Base-by-base conservation (phyloP, 495 filamentous ascomycete species). In the Hyphodiscus hymeniophilus region DNA sequence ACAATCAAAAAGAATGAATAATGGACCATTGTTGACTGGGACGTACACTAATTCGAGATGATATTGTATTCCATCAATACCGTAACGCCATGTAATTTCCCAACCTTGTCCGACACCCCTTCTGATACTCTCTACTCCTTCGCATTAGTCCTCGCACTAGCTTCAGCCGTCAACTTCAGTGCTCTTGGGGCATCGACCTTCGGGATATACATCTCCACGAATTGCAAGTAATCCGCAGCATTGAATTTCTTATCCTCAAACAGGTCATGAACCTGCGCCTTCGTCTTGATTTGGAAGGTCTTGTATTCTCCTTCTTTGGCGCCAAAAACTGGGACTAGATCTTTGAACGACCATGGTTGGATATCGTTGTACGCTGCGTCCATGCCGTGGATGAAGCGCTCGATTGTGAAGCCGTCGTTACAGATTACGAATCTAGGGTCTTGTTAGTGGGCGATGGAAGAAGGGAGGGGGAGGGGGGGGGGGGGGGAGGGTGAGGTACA, bases 171-270 rank as follows among this genome's bases (percentile, higher is more conserved):
- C 39, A 82, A 71, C 58, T 81, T 82, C 64, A 95, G 60, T 16
- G 75, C 80, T 38, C 71, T 62, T 0, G 89, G 89, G 20, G 87
- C 81, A 64, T 95, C 90, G 45, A 89, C 75, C 63, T 79, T 82
- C 15, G 81, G 80, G 79, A 94, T 90, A 60, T 88, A 87, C 41
- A 94, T 45, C 67, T 95, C 90, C 21, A 95, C 89, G 63, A 95
- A 74, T 68, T 91, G 64, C 42, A 72, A 38, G 31, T 55, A 64
- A 20, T 61, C 57, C 22, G 69, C 60, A 44, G 60, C 62, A 40
- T 70, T 73, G 60, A 95, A 95, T 20, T 76, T 68, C 49, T 77
- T 51, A 49, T 90, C 72, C 0, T 62, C 70, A 51, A 94, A 84
- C 32, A 95, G 66, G 28, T 70, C 60, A 49, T 82, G 73, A 11